Conservation (phyloP, 2,329 filamentous ascomycete species). For the Fusarium proliferatum region DNA sequence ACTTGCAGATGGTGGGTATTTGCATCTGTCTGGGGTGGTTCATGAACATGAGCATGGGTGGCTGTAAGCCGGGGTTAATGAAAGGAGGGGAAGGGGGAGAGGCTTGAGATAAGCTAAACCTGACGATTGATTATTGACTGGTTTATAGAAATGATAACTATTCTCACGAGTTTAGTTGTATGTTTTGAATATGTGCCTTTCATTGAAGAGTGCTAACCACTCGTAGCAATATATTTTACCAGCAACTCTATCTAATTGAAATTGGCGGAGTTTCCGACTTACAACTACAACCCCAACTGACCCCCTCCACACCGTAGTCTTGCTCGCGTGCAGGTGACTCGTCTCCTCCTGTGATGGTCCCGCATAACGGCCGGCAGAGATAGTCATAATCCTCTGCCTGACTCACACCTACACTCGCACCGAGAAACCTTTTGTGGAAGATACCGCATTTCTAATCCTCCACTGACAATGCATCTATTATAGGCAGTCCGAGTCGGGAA, state of each 20-base stretch:
- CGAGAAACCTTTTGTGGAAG: neutral
- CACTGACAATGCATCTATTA: constrained; percentile 5
- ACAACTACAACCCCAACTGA: neutral
- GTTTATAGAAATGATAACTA: constrained; percentile 27
- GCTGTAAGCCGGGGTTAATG: constrained; percentile 24
- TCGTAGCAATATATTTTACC: neutral
- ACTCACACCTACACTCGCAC: constrained; percentile 16
- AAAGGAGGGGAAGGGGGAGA: constrained; percentile 16
- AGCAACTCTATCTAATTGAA: neutral
- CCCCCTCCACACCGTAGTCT: constrained; percentile 11
- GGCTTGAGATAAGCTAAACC: constrained; percentile 9
- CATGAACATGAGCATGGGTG: constrained; percentile 11
- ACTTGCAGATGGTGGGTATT: constrained; percentile 21
- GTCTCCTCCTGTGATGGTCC: constrained; percentile 8
- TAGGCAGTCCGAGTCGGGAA: constrained; percentile 22
- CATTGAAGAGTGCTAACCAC: neutral
- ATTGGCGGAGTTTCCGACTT: neutral
- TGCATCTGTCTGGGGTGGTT: constrained; percentile 14
- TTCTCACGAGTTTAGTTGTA: constrained; percentile 17
- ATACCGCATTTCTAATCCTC: constrained; percentile 3
- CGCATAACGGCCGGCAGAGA: neutral
- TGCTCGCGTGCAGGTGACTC: constrained; percentile 21
- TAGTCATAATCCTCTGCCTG: neutral
- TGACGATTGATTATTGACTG: constrained; percentile 7
- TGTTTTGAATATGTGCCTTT: neutral